A percentile compares a stretch with the other conserved stretches of the same genome.
These are phyloP conservation scores for Spatholobus suberectus DNA, from an alignment of 306 rosid species.

Conservation along the genomic window DNA sequence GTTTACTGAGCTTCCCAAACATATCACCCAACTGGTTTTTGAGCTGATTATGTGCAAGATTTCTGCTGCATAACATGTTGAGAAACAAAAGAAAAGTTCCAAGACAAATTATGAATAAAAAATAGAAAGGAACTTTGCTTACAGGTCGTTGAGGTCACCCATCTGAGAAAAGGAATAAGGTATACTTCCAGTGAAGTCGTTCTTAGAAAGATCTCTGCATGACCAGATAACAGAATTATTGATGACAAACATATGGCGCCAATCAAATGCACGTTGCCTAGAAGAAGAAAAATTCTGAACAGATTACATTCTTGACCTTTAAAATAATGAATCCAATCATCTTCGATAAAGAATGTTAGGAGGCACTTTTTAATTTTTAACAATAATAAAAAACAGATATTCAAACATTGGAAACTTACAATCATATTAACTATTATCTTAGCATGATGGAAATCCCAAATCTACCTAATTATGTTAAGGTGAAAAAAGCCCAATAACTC, in stretches of 20 bases:
- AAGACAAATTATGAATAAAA: neutral
- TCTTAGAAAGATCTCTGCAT: constrained; percentile 84
- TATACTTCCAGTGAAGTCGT: constrained; percentile 66
- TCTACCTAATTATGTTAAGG: neutral
- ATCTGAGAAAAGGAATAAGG: constrained; percentile 86
- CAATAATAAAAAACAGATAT: neutral
- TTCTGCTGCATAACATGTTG: constrained; percentile 57
- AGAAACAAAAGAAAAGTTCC: constrained; percentile 19
- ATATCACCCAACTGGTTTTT: constrained; percentile 75
- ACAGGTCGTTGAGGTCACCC: constrained; percentile 65
- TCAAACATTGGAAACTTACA: neutral
- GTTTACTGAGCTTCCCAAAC: constrained; percentile 72
- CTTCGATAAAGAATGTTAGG: neutral
- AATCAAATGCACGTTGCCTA: constrained; percentile 6
- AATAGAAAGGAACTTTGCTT: constrained; percentile 42
- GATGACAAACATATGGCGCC: constrained; percentile 2
- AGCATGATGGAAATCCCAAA: neutral
- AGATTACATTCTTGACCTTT: neutral
- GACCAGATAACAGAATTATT: constrained; percentile 32
- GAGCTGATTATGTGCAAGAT: constrained; percentile 77
- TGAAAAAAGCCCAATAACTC: neutral
- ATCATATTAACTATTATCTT: constrained; percentile 10
- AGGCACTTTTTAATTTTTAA: neutral
- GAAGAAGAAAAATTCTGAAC: neutral
- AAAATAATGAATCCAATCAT: constrained; percentile 23